Conservation (phyloP, 1,284 basidiomycete species). For the Cystobasidium sp. region DNA sequence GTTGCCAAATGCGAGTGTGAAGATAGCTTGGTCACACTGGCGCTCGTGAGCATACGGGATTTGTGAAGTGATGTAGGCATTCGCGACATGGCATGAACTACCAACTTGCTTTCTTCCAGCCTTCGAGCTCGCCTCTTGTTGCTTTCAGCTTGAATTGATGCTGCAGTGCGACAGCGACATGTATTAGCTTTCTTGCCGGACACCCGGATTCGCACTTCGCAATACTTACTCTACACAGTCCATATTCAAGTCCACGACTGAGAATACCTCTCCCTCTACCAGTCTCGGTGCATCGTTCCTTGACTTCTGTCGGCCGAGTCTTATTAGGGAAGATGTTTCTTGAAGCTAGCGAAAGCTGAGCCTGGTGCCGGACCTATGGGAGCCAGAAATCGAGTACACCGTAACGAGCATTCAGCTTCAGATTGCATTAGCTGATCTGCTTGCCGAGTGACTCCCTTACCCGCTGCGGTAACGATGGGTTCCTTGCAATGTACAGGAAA, state of each 20-base stretch:
- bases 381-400: background rate
- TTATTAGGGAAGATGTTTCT: conserved; percentile 78
- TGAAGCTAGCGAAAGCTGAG: conserved; percentile 79
- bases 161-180: conserved; percentile 59
- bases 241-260: conserved; percentile 69
- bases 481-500: conserved; percentile 86
- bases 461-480: conserved; percentile 72
- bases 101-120: conserved; percentile 89
- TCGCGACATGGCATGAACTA: conserved; percentile 56
- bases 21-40: no score
- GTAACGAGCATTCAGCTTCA: background rate
- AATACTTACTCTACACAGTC: conserved; percentile 74
- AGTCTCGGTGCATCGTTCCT: conserved; percentile 82
- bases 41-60: no score
- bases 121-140: conserved; percentile 74
- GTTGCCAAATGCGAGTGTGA: no score
- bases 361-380: conserved; percentile 84
- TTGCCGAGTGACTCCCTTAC: conserved; percentile 1
- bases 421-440: background rate
- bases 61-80: no score
- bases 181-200: background rate
- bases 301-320: conserved; percentile 79
- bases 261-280: conserved; percentile 85
- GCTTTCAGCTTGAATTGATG: conserved; percentile 88
- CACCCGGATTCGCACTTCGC: background rate